Evolutionary conservation across 805 yeast species (phyloP).

Genomic region (Candida ipomoeae): DNA sequence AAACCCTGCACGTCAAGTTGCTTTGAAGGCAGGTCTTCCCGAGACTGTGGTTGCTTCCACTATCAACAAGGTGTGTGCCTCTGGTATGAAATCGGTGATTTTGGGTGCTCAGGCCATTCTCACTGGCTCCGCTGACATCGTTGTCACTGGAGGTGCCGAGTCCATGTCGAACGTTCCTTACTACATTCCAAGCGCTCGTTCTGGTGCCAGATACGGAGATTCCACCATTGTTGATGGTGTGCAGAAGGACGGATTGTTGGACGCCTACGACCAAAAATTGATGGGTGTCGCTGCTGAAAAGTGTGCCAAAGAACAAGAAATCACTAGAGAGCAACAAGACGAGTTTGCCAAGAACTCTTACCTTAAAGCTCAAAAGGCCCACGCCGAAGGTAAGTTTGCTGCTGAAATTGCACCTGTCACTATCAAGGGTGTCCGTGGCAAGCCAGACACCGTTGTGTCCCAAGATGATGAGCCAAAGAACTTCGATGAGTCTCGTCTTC

Average conservation of each 20-base stretch:
- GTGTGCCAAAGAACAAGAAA: slow-evolving; percentile 76
- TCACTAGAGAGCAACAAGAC: slow-evolving; percentile 87
- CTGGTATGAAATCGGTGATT: slow-evolving; percentile 89
- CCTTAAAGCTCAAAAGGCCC: slow-evolving; percentile 80
- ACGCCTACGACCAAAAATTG: slow-evolving; percentile 80
- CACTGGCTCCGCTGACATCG: slow-evolving; percentile 87
- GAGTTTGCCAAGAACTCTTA: slow-evolving; percentile 81
- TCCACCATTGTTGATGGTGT: slow-evolving; percentile 77
- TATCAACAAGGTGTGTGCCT: slow-evolving; percentile 95
- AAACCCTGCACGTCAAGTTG: slow-evolving; percentile 98
- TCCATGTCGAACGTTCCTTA: slow-evolving; percentile 96
- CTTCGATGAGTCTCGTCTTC: slow-evolving; percentile 72
- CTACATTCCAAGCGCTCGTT: slow-evolving; percentile 80
- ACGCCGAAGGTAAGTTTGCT: slow-evolving; percentile 73
- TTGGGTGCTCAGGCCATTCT: slow-evolving; percentile 86
- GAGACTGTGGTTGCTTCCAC: slow-evolving; percentile 81
- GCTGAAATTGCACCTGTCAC: slow-evolving; percentile 83
- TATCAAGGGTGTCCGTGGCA: slow-evolving; percentile 82
- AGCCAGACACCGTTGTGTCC: slow-evolving; percentile 69
- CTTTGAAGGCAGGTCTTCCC: slow-evolving; percentile 81
- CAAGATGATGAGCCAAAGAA: slow-evolving; percentile 83
- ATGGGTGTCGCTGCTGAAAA: slow-evolving; percentile 99
- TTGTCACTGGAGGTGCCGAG: slow-evolving; percentile 97
- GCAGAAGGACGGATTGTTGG: slow-evolving; percentile 87
- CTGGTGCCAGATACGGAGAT: slow-evolving; percentile 89